These are phyloP conservation scores for Paulownia fortunei DNA, from an alignment of 257 asterid genomes.

Conservation along the genomic window DNA sequence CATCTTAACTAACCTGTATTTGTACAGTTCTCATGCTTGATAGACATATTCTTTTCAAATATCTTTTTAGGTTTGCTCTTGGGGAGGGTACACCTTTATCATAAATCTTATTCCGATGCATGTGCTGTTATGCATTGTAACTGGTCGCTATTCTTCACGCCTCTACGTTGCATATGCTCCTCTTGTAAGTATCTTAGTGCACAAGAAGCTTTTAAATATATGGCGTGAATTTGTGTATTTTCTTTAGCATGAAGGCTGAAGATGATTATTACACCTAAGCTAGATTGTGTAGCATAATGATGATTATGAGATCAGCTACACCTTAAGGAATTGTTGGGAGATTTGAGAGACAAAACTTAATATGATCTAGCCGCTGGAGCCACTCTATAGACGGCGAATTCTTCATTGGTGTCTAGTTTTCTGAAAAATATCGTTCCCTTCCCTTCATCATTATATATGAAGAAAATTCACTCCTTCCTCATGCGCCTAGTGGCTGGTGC, in stretches of 20 bases:
- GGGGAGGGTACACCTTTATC: conserved; percentile 99
- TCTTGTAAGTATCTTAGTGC: conserved; percentile 65
- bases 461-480: not conserved
- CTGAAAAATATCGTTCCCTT: not conserved
- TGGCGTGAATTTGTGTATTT: conserved; percentile 16
- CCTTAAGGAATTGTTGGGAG: not conserved
- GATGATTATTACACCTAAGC: not conserved
- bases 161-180: conserved; percentile 98
- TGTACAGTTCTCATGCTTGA: conserved; percentile 22
- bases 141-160: conserved; percentile 97
- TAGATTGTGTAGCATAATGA: not conserved
- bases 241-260: conserved; percentile 8
- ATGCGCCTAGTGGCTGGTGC: conserved; percentile 1
- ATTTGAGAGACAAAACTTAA: not conserved
- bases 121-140: conserved; percentile 91
- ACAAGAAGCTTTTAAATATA: conserved; percentile 3
- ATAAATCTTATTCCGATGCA: conserved; percentile 99
- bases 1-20: conserved; percentile 8
- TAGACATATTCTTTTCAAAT: conserved; percentile 23
- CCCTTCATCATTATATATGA: conserved; percentile 2
- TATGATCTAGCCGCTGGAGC: not conserved
- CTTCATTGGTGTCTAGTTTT: not conserved
- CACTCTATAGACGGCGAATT: not conserved
- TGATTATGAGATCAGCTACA: not conserved
- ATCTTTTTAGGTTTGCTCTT: conserved; percentile 88